phyloP scores from a whole-genome alignment of 257 asterid genomes.

The Parsonsia alboflavescens region DNA sequence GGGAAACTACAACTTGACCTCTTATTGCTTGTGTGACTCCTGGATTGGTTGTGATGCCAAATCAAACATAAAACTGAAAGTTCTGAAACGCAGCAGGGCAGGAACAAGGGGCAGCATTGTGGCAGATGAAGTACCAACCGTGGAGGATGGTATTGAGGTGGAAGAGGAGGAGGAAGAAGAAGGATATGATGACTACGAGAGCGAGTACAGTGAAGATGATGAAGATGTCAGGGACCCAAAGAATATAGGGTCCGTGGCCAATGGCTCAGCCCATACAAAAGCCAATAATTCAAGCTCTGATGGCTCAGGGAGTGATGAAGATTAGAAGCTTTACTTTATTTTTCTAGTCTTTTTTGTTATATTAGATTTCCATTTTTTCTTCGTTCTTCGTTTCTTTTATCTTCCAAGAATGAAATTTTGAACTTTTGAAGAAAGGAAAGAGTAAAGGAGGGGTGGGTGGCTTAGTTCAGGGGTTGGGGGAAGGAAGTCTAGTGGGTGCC shows the following conservation, averaged over 20 bases:
- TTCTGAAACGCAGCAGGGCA: constrained; percentile 60
- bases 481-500: neutral
- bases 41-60: constrained; percentile 96
- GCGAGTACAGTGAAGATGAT: constrained; percentile 93
- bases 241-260: constrained; percentile 39
- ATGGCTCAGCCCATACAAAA: constrained; percentile 44
- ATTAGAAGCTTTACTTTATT: constrained; percentile 13
- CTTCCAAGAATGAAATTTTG: neutral
- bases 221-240: constrained; percentile 55
- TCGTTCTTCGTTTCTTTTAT: neutral
- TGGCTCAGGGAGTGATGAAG: constrained; percentile 62
- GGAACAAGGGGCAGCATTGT: constrained; percentile 35
- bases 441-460: neutral
- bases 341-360: neutral
- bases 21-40: constrained; percentile 78
- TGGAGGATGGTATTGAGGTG: constrained; percentile 86
- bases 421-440: constrained; percentile 1
- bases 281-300: constrained; percentile 46
- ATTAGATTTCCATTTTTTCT: neutral
- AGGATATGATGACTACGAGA: constrained; percentile 85
- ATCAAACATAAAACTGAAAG: constrained; percentile 60
- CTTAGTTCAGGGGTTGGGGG: too few species aligned
- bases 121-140: constrained; percentile 41
- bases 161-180: constrained; percentile 84
- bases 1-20: constrained; percentile 68